Conservation (phyloP, 108 stramenopile species). For the Cyclotella kingstonii region DNA sequence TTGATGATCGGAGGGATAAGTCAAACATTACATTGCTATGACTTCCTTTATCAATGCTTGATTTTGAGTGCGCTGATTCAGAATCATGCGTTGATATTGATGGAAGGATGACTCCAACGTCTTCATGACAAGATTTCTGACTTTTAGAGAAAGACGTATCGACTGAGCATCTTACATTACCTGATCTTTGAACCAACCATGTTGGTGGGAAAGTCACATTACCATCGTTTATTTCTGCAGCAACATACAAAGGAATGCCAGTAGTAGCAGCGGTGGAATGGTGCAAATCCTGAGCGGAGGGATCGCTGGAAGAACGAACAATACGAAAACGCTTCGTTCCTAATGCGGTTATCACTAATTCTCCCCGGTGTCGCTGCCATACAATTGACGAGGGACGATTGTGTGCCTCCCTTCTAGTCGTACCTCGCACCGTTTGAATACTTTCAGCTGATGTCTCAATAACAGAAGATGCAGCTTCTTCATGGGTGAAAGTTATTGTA, state of each 20-base stretch:
- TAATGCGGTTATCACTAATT: conserved; percentile 65
- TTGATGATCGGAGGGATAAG: conserved; percentile 23
- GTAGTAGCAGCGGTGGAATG: not conserved
- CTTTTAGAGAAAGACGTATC: not conserved
- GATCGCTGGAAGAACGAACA: conserved; percentile 13
- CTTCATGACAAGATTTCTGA: not conserved
- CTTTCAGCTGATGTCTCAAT: not conserved
- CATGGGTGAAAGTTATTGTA: conserved; percentile 67
- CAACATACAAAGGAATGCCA: conserved; percentile 27
- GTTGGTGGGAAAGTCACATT: conserved; percentile 30
- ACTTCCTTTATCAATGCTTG: not conserved
- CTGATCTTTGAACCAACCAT: conserved; percentile 31
- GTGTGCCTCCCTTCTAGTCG: not conserved
- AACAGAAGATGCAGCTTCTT: conserved; percentile 27
- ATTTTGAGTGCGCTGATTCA: not conserved
- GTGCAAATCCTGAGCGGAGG: not conserved
- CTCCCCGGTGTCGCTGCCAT: conserved; percentile 44
- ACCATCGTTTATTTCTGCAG: conserved; percentile 37
- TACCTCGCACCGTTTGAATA: not conserved
- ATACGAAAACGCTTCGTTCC: conserved; percentile 67
- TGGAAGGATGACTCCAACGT: not conserved
- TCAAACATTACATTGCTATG: conserved; percentile 15
- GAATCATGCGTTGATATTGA: not conserved
- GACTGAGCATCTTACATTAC: conserved; percentile 19
- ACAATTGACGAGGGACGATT: conserved; percentile 29